Conservation (phyloP, 306 rosid genomes). For the Glycine latifolia region DNA sequence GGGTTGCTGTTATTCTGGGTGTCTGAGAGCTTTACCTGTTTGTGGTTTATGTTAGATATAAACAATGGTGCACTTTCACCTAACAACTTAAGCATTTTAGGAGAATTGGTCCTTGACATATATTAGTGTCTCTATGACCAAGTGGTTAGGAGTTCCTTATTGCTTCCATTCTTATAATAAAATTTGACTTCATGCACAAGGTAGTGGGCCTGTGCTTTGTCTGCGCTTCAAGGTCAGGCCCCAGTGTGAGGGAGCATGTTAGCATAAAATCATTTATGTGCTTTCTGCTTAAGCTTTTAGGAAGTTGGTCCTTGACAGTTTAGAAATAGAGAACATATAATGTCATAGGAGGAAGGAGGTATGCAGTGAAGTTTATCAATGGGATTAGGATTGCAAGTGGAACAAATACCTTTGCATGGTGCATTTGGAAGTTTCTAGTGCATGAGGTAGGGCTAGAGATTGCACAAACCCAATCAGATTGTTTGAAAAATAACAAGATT, state of each 20-base stretch:
- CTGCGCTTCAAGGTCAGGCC: neutral
- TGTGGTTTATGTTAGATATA: neutral
- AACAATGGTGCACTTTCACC: neutral
- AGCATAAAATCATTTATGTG: neutral
- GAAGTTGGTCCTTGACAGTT: slow-evolving; percentile 31
- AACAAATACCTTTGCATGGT: neutral
- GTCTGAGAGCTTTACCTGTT: neutral
- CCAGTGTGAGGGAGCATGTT: neutral
- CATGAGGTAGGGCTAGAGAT: neutral
- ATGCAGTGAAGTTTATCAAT: neutral
- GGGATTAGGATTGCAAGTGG: neutral
- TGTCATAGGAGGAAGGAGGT: neutral
- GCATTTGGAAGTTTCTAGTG: slow-evolving; percentile 15
- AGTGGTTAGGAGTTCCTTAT: neutral
- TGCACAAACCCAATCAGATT: neutral
- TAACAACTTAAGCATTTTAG: neutral
- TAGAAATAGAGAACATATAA: slow-evolving; percentile 3
- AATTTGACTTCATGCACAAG: slow-evolving; percentile 1
- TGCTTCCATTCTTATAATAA: neutral
- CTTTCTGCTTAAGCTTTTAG: neutral
- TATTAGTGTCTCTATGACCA: neutral
- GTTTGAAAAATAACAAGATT: slow-evolving; percentile 17
- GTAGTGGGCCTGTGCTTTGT: neutral
- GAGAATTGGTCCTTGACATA: slow-evolving; percentile 24
- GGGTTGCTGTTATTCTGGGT: neutral